Evolutionary conservation across 345 rosid species (phyloP), one percentile per base, ranked within the genome.

Genomic region (Anacardium occidentale): DNA sequence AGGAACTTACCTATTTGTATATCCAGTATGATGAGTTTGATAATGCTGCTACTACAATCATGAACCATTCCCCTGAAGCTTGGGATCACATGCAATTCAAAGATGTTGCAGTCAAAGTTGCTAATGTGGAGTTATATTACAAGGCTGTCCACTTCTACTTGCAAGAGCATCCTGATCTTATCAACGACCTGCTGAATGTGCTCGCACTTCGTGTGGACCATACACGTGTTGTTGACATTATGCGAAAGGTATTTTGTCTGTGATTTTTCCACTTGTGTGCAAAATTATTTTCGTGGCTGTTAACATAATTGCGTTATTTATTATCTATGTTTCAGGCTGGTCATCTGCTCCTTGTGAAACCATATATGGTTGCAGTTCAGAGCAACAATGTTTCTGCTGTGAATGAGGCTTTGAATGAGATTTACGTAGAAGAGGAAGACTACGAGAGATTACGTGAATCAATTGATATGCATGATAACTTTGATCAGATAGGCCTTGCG

Each of bases 41-140:
- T 68, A 95, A 95, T 87, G 99, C 99, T 55, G 99, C 99, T 7
- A 91, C 96, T 51, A 95, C 97, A 37, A 89, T 95, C 63, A 95
- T 95, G 99, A 92, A 95, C 75, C 99, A 95, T 84, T 95, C 99
- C 54, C 99, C 99, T 0, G 97, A 91, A 84, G 98, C 99, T 15
- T 95, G 99, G 99, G 99, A 95, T 68, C 99, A 95, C 92, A 88
- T 95, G 98, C 99, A 90, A 74, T 95, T 92, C 80, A 95, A 92
- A 79, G 99, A 95, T 76, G 91, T 92, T 54, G 85, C 84, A 1
- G 97, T 88, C 54, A 95, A 95, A 88, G 97, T 95, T 81, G 98
- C 97, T 1, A 95, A 84, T 77, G 99, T 95, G 52, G 99, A 95
- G 71, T 77, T 95, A 32, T 95, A 95, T 78, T 95, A 95, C 69